Evolutionary conservation across 2,329 filamentous ascomycete genomes (phyloP), one percentile per base, ranked within the genome.

Genomic region (Geosmithia putterillii): DNA sequence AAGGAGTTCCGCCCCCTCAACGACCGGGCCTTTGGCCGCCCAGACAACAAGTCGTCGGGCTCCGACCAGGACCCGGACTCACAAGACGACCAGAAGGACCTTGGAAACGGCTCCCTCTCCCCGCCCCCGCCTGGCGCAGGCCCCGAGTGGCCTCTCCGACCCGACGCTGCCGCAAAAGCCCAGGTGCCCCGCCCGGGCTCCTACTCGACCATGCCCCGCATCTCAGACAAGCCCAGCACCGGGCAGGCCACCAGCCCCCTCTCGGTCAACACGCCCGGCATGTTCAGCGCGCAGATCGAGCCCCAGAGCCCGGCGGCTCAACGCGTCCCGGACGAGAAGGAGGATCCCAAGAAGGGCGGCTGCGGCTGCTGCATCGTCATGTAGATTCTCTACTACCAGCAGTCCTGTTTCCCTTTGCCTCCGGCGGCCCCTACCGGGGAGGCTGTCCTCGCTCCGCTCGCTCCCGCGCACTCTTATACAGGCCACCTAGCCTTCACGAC

Each of bases 1-100:
- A 85, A 79, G 48, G 82, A 94, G 46, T 92, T 95, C 64, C 79
- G 84, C 17, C 82, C 89, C 6, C 67, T 96, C 48, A 92, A 85
- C 34, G 76, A 84, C 41, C 76, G 84, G 39, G 62, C 66, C 3
- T 67, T 74, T 49, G 54, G 64, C 32, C 66, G 58, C 46, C 69
- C 67, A 2, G 66, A n/a, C n/a, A n/a, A n/a, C n/a, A n/a, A n/a
- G n/a, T n/a, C n/a, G n/a, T n/a, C n/a, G n/a, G n/a, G n/a, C n/a
- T n/a, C n/a, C n/a, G n/a, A n/a, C n/a, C n/a, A n/a, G n/a, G n/a
- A n/a, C 71, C 5, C 59, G 56, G 17, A 28, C 42, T 17, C 47
- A 32, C 54, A n/a, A 21, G 41, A 44, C 34, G 32, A 28, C 12
- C 25, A 58, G 44, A 47, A 53, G 39, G 53, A 58, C 32, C 48